Evolutionary conservation across 768 basidiomycete species (phyloP), one percentile per base, ranked within the genome.

Genomic region (Agrocybe praecox): DNA sequence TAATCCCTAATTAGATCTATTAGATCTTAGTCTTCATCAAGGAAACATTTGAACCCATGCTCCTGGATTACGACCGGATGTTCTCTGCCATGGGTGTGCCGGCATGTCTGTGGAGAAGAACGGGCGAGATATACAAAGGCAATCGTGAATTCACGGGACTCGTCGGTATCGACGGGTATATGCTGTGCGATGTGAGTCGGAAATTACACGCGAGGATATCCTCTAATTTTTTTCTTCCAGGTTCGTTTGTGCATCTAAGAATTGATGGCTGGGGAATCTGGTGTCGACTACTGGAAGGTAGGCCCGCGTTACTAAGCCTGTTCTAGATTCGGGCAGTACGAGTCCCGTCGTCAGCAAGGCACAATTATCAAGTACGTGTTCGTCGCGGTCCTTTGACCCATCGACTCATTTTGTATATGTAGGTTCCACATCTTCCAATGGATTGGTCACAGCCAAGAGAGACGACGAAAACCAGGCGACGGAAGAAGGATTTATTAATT

Each of bases 101-200:
- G 0, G 95, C 95, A 0, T 99, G 96, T 62, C 81, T 98, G 6
- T 98, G 96, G 96, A 81, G 96, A 23, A 79, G 96, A 47, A 99
- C 96, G 2, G 96, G 96, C 32, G 96, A 98, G 76, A 98, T 98
- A 60, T 98, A 98, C 80, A 98, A 98, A 72, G 96, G 90, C 44
- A 99, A 99, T 69, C 84, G 93, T 53, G 95, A 96, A 73, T 98
- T 99, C 69, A 88, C 94, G 6, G 92, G 94, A 65, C 78, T 98
- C 9, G 84, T 97, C 29, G 89, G 95, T 18, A 80, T 97, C 26
- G 92, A 94, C 55, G 90, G 92, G 36, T 86, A 86, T 58, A 88
- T 91, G 83, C 81, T 96, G 74, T 86, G 91, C n/a, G 94, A 94
- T 57, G 90, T 89, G 64, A 63, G 85, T 74, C 21, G n/a, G n/a